Base-by-base conservation (phyloP, 306 rosid genomes). In the Rubus idaeus region DNA sequence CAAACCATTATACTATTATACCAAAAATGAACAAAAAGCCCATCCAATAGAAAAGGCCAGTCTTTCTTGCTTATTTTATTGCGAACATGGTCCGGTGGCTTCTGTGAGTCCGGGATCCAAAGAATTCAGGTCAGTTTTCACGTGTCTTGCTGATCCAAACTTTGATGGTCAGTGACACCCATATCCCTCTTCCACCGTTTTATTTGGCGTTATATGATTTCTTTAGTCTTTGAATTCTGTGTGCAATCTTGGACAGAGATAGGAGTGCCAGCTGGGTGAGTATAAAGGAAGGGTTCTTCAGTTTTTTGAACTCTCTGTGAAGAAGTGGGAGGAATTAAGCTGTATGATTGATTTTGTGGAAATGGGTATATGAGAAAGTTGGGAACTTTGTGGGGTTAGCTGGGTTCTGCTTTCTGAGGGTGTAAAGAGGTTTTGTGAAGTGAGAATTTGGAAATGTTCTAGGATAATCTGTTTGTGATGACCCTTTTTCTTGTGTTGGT, bases 151-250 rank as follows among this genome's bases (percentile, higher is more conserved):
- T 46, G 40, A 55, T 71, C 74, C 69, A 76, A 44, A 64, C 23
- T 76, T 71, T 53, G 70, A 71, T 76, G 70, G 75, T 71, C 62
- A 53, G 81, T 64, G 40, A 55, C 60, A 4, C 77, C 46, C 68
- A 69, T 30, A 30, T 53, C 80, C 68, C 45, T 76, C 55, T 56
- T 67, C 62, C 39, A 46, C 39, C 5, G 55, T 44, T 65, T 56
- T 39, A 64, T 35, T 30, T 11, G 53, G 17, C 40, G 40, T 9
- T 42, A 4, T 17, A 6, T 62, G 64, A 35, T 47, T 53, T 76
- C 44, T 71, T n/a, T 58, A 47, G n/a, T 60, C 61, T 3, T 77
- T 55, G 78, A 67, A 53, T 49, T 39, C 57, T 56, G 71, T 56
- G 71, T 20, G 41, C 40, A 47, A 17, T 71, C 46, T 1, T 78